Evolutionary conservation across 306 rosid genomes (phyloP).

Genomic region (Canavalia gladiata): DNA sequence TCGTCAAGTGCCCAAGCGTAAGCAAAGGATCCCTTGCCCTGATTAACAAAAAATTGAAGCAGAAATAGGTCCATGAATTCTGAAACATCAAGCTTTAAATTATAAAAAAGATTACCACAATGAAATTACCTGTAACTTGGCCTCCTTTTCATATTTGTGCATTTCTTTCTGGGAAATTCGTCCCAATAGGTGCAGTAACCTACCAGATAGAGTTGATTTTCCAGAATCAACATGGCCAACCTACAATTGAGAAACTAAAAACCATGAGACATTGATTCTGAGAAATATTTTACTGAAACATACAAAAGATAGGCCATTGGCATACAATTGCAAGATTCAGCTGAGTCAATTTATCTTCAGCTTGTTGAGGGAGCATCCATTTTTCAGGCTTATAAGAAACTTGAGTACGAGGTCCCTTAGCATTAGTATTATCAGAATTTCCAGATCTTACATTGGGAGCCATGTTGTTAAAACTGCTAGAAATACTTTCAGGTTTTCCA

Average conservation of each 20-base stretch:
- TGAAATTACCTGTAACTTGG: slow-evolving; percentile 76
- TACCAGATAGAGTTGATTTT: slow-evolving; percentile 96
- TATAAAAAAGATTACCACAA: slow-evolving; percentile 36
- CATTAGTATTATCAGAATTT: slow-evolving; percentile 57
- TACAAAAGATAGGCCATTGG: slow-evolving; percentile 39
- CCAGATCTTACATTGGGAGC: slow-evolving; percentile 63
- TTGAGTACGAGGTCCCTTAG: slow-evolving; percentile 52
- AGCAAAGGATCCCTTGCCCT: slow-evolving; percentile 98
- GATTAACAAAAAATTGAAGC: slow-evolving; percentile 37
- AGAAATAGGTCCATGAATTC: slow-evolving; percentile 32
- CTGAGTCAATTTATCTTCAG: slow-evolving; percentile 78
- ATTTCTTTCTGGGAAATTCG: slow-evolving; percentile 87
- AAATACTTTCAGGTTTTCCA: slow-evolving; percentile 59
- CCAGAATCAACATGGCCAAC: slow-evolving; percentile 99
- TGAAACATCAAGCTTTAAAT: slow-evolving; percentile 38
- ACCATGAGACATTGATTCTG: slow-evolving; percentile 28
- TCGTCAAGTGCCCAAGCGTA: slow-evolving; percentile 99
- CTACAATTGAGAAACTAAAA: slow-evolving; percentile 64
- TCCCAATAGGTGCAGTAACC: slow-evolving; percentile 86
- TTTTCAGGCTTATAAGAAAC: slow-evolving; percentile 75
- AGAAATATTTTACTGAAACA: slow-evolving; percentile 33
- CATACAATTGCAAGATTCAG: slow-evolving; percentile 94
- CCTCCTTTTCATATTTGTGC: slow-evolving; percentile 97
- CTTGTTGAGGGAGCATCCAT: slow-evolving; percentile 94
- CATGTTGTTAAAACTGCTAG: slow-evolving; percentile 57